phyloP scores from a whole-genome alignment of 768 basidiomycete genomes.

The Dacryopinax primogenitus region DNA sequence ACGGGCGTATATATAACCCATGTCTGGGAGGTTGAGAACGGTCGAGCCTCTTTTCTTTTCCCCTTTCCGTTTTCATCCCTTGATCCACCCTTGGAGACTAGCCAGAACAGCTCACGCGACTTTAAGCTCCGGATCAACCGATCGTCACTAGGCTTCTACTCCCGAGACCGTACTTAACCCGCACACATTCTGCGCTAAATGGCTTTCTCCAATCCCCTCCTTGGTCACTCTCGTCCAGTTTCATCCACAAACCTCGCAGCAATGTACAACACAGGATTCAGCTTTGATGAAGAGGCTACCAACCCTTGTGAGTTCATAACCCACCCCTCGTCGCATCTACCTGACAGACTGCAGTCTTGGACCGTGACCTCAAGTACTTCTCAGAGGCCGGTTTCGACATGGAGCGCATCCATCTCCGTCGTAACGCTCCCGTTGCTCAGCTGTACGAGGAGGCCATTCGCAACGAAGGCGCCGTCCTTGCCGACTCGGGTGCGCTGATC shows the following conservation, averaged over 20 bases:
- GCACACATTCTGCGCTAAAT: background rate
- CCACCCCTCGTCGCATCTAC: background rate
- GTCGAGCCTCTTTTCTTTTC: no score
- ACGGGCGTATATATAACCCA: no score
- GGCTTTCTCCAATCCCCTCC: background rate
- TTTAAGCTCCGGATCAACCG: no score
- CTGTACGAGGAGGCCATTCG: constrained; percentile 97
- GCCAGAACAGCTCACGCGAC: no score
- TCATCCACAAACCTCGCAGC: background rate
- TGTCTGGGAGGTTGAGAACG: no score
- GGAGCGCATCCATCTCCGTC: constrained; percentile 90
- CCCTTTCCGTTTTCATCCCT: no score
- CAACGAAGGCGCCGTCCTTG: constrained; percentile 97
- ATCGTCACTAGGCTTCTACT: no score
- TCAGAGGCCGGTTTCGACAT: constrained; percentile 99
- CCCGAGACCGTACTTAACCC: background rate
- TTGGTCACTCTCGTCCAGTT: background rate
- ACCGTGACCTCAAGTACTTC: constrained; percentile 89
- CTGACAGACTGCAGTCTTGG: constrained; percentile 49
- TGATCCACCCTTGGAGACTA: no score
- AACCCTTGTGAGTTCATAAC: background rate
- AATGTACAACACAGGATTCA: background rate
- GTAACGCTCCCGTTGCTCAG: constrained; percentile 77
- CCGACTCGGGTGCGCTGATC: constrained; percentile 89
- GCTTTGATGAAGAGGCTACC: background rate